Base-by-base conservation (phyloP, 2,329 filamentous ascomycete species). In the Biscogniauxia marginata region DNA sequence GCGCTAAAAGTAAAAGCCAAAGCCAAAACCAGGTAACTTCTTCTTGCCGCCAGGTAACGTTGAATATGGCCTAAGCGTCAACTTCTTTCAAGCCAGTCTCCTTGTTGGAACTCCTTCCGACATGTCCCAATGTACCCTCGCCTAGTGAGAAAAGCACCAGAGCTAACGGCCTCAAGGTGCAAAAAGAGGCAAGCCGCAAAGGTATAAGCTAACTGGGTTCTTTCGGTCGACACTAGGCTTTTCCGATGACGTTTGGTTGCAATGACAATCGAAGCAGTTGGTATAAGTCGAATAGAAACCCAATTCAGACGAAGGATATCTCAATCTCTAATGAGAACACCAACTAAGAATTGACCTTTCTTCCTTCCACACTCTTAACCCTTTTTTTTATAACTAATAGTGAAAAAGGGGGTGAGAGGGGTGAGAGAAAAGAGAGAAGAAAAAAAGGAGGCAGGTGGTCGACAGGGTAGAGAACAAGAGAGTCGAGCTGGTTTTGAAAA, bases 1-100 rank as follows among this genome's bases (percentile, higher is more conserved):
- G n/a, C n/a, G n/a, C n/a, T n/a, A n/a, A n/a, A n/a, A n/a, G n/a
- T n/a, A n/a, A 34, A 25, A 24, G 50, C 52, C 16, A 50, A 50
- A 22, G 7, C 20, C 39, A 45, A 53, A 54, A 43, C 13, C 23
- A 46, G 47, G 45, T 57, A 59, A 49, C 39, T 49, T 46, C 54
- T 53, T 50, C 46, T 55, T 48, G 51, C 11, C 34, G 49, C 34
- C 47, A 45, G 30, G 30, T 39, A 39, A 39, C 9, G 30, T n/a
- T n/a, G n/a, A n/a, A n/a, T n/a, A n/a, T 39, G 13, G 11, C 11
- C 30, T 9, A 16, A 39, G 7, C 9, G 30, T 34, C 2, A 25
- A 25, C 24, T 6, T 11, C 11, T 11, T 25, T 11, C 11, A 39
- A 39, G 13, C 30, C 13, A 16, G 13, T 39, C 30, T 39, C 7